Percentiles rank a stretch among this genome's conserved stretches.
Evolutionary conservation across 2,329 filamentous ascomycete genomes (phyloP).

Genomic region (Diplocarpon mali): DNA sequence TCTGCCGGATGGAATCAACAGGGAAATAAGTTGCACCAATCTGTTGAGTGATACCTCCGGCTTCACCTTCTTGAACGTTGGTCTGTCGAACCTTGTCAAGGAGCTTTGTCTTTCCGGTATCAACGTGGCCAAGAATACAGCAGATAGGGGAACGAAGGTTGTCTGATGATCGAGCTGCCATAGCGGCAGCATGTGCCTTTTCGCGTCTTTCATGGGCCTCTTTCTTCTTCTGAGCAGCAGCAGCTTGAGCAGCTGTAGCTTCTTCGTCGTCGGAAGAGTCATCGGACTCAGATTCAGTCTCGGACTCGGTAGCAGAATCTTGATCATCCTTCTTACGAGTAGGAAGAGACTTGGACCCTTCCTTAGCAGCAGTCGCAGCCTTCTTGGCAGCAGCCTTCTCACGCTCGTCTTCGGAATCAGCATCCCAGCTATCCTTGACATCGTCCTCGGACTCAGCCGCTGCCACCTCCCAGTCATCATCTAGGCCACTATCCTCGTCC

Average conservation of each 20-base stretch:
- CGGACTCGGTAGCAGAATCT: slow-evolving; percentile 51
- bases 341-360: slow-evolving; percentile 15
- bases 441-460: slow-evolving; percentile 65
- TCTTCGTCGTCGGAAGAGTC: slow-evolving; percentile 65
- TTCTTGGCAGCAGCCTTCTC: slow-evolving; percentile 30
- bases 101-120: slow-evolving; percentile 99
- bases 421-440: slow-evolving; percentile 94
- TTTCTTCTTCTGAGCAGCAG: slow-evolving; percentile 68
- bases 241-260: slow-evolving; percentile 58
- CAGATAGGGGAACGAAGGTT: slow-evolving; percentile 95
- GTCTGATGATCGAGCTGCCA: slow-evolving; percentile 85
- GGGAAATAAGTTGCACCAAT: slow-evolving; percentile 99
- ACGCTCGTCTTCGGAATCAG: slow-evolving; percentile 60
- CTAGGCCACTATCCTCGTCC: slow-evolving; percentile 48
- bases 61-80: slow-evolving; percentile 97
- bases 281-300: slow-evolving; percentile 45
- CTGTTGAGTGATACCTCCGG: slow-evolving; percentile 98
- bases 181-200: slow-evolving; percentile 80
- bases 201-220: slow-evolving; percentile 82
- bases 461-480: slow-evolving; percentile 83
- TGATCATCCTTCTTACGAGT: slow-evolving; percentile 14
- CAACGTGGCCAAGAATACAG: slow-evolving; percentile 99
- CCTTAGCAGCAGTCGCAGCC: slow-evolving; percentile 15
- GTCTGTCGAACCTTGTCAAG: slow-evolving; percentile 97
- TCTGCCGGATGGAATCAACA: slow-evolving; percentile 80